Evolutionary conservation across 176 grass and related monocot species (phyloP), one percentile per base, ranked within the genome.

Genomic region (Oryza glaberrima): DNA sequence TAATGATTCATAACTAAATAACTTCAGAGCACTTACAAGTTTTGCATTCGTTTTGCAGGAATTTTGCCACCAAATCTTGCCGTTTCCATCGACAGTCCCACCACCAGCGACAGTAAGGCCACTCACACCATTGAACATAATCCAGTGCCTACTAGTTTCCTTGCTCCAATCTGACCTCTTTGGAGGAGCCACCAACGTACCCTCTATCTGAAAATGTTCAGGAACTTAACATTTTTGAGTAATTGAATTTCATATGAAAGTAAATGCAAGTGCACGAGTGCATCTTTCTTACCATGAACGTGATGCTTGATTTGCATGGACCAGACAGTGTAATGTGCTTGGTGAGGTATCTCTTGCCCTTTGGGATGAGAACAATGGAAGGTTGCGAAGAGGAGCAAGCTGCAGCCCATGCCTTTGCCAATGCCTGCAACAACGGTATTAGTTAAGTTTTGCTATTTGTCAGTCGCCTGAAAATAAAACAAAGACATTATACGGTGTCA

Each of bases 21-120:
- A 16, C 22, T 75, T 66, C 7, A 8, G 47, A 79, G 45, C 47
- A 19, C 86, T 89, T 72, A 96, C 94, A 6, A 85, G 81, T 68
- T 84, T 84, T 80, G 72, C 45, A 68, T 91, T 77, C 4, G 76
- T 77, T 76, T 90, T 93, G 91, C 91, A 96, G 11, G 89, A 90
- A 26, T 83, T 73, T 46, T 90, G 70, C 94, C 94, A 96, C 91
- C 91, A 96, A 14, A 88, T 73, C 22, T 93, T 96, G 34, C 94
- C 91, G 43, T 93, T 96, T 40, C 88, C 91, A 60, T 96, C 44
- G 11, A 96, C 79, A 3, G 70, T 78, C 81, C 94, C 94, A 45
- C 91, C 88, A 49, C 91, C 91, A 26, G 72, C 48, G 30, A 97
- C 76, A 23, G 74, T 75, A 41, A 97, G 86, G 51, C 85, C 84